phyloP scores from a whole-genome alignment of 305 asterid species.

The Fraxinus nigra region DNA sequence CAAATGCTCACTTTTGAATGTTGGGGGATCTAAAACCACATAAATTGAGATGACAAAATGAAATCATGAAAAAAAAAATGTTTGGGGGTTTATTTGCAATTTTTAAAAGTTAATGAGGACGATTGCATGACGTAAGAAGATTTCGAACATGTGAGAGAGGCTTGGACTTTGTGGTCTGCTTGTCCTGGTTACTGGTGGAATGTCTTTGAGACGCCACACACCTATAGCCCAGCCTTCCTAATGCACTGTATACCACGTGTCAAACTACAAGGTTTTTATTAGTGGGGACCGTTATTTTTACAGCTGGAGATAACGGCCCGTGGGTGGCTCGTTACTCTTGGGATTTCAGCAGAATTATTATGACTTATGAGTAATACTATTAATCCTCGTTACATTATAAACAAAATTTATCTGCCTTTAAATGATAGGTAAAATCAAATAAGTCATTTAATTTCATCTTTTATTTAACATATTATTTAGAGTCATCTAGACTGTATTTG shows the following conservation, averaged over 20 bases:
- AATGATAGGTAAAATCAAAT: too few species aligned
- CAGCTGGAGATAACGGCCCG: not conserved
- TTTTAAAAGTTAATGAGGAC: not conserved
- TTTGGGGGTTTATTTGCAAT: not conserved
- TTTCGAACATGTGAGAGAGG: not conserved
- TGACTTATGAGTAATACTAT: too few species aligned
- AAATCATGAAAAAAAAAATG: not conserved
- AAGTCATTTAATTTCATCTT: too few species aligned
- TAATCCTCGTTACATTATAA: too few species aligned
- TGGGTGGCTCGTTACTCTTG: not conserved
- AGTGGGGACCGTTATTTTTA: not conserved
- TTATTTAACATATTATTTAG: too few species aligned
- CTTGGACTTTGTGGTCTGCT: not conserved
- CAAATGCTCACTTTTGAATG: not conserved
- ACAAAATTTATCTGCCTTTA: too few species aligned
- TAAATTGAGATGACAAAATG: not conserved
- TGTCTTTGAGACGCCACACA: not conserved
- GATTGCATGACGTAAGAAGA: not conserved
- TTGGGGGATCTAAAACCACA: not conserved
- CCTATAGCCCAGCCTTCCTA: not conserved
- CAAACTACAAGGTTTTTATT: not conserved
- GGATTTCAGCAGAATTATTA: too few species aligned
- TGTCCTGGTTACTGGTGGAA: not conserved
- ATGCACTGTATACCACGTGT: not conserved
- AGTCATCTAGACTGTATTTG: too few species aligned